These are phyloP conservation scores for Annona cherimola DNA, from an alignment of 164 flowering plant species.

Conservation along the genomic window DNA sequence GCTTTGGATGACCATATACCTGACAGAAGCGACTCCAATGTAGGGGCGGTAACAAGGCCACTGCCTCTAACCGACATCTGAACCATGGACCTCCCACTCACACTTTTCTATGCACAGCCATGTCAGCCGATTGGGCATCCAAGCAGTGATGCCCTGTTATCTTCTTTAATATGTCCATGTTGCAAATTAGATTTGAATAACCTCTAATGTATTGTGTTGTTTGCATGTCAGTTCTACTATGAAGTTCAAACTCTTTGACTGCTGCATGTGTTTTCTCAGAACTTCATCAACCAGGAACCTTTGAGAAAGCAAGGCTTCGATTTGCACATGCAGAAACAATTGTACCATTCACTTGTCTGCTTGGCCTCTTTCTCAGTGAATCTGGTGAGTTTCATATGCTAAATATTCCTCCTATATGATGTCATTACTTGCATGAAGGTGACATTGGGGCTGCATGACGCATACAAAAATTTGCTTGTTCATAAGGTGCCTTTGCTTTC, in stretches of 20 bases:
- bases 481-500: not conserved
- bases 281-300: constrained; percentile 55
- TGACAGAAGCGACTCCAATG: no score
- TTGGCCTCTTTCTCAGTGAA: constrained; percentile 75
- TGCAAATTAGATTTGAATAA: no score
- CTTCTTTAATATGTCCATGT: no score
- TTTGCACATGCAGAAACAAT: constrained; percentile 94
- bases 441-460: not conserved
- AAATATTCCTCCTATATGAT: not conserved
- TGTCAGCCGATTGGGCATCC: no score
- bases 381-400: constrained; percentile 39
- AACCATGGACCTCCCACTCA: no score
- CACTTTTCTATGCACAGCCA: no score
- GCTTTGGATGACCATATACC: no score
- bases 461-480: not conserved
- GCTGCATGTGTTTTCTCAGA: constrained; percentile 26
- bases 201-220: no score
- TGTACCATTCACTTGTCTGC: constrained; percentile 85
- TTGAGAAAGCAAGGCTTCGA: constrained; percentile 74
- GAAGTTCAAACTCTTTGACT: not conserved
- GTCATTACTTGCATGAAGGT: not conserved
- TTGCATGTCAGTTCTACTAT: not conserved
- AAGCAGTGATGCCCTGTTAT: no score
- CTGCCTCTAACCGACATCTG: no score
- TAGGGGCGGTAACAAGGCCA: no score